These are phyloP conservation scores for Tolypocladium sp. DNA, from an alignment of 2,329 filamentous ascomycete genomes.

Conservation along the genomic window DNA sequence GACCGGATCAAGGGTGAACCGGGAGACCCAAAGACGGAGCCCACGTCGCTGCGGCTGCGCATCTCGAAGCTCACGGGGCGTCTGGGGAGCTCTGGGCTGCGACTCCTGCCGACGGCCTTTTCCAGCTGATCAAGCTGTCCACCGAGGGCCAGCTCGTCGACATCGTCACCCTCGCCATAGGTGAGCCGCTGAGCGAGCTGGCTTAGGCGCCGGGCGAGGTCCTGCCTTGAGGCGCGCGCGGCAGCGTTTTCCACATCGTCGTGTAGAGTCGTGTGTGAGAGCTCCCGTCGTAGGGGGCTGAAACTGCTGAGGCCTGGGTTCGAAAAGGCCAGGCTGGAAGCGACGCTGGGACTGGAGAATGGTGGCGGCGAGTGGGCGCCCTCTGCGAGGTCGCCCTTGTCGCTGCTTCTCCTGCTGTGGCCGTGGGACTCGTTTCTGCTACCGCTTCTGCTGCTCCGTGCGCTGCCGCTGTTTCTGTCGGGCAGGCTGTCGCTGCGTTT, in stretches of 20 bases:
- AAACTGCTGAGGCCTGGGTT: slow-evolving; percentile 11
- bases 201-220: slow-evolving; percentile 32
- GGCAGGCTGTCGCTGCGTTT: slow-evolving; percentile 2
- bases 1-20: slow-evolving; percentile 26
- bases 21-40: slow-evolving; percentile 23
- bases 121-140: slow-evolving; percentile 29
- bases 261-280: slow-evolving; percentile 7
- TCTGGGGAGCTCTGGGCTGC: slow-evolving; percentile 8
- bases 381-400: not conserved
- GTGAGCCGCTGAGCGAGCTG: slow-evolving; percentile 29
- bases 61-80: slow-evolving; percentile 14
- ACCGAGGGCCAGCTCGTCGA: slow-evolving; percentile 26
- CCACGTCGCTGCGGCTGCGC: slow-evolving; percentile 15
- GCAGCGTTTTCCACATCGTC: slow-evolving; percentile 5
- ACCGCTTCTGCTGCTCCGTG: slow-evolving; percentile 4
- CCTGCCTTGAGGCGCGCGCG: slow-evolving; percentile 26
- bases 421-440: slow-evolving; percentile 2
- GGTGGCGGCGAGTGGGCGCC: slow-evolving; percentile 15
- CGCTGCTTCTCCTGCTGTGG: slow-evolving; percentile 1
- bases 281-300: slow-evolving; percentile 20
- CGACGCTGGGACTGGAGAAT: slow-evolving; percentile 22
- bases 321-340: slow-evolving; percentile 22
- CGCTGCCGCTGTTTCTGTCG: not conserved
- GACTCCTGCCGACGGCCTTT: slow-evolving; percentile 9
- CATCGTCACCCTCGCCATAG: slow-evolving; percentile 17